Evolutionary conservation across 2,329 filamentous ascomycete species (phyloP), one percentile per base, ranked within the genome.

Genomic region (Ceratocystis cubensis): DNA sequence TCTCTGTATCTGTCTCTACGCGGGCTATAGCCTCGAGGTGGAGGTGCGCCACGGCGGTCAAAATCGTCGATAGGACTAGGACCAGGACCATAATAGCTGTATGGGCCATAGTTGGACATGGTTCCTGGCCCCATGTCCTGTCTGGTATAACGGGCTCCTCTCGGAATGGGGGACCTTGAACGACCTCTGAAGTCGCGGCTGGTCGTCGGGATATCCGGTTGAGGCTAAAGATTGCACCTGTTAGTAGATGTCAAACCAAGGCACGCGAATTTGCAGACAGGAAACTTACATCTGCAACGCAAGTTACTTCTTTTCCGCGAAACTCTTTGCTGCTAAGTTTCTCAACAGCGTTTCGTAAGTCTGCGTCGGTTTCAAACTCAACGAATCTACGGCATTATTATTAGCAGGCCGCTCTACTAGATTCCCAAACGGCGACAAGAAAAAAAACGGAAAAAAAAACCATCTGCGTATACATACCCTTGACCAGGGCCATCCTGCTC

Each of bases 291-390:
- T 96, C 92, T 73, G 91, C 86, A 72, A 89, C 80, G 77, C 94
- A 99, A 71, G 84, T 87, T 71, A 99, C 93, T 70, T 85, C 83
- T 70, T 86, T 85, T 72, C 91, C 91, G 80, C 96, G 96, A 78
- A 97, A 97, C 73, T 96, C 91, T 74, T 86, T 87, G 71, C 86
- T 86, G 75, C 97, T 91, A 70, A 99, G 88, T 78, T 96, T 96
- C 76, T 96, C 91, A 67, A 97, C 90, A 65, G 94, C 94, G 68
- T 87, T 88, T 75, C 89, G 91, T 68, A 99, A 80, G 74, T 99
- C 94, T 71, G 85, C 87, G 68, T 88, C 88, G 69, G 91, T 96
- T 78, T 99, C 94, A 73, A 96, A 99, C 75, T 99, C 94, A 74
- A 99, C 93, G 76, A 96, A 97, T 73, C 93, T 96, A 74, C 67